A percentile compares a stretch with the other conserved stretches of the same genome.
Conservation (phyloP, 2,329 filamentous ascomycete species). For the Aureobasidium sp. region DNA sequence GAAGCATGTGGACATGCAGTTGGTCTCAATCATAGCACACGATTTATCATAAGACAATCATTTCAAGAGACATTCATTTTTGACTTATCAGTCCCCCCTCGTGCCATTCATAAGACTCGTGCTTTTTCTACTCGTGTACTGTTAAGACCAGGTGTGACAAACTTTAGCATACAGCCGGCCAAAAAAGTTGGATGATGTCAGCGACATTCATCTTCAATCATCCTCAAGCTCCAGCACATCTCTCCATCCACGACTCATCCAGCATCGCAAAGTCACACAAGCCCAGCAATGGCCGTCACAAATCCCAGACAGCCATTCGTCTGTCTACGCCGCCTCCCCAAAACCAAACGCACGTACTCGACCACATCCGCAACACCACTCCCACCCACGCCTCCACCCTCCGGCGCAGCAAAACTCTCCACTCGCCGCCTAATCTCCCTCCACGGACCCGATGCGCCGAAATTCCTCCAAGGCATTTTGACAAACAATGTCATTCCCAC, state of each 20-base stretch:
- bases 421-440: slow-evolving; percentile 73
- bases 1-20: background rate
- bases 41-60: background rate
- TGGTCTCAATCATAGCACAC: background rate
- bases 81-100: no score
- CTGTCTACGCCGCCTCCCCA: slow-evolving; percentile 10
- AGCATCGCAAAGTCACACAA: background rate
- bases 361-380: background rate
- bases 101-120: no score
- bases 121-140: no score
- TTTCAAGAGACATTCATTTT: background rate
- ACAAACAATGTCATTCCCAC: slow-evolving; percentile 55
- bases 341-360: background rate
- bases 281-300: background rate
- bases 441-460: slow-evolving; percentile 69
- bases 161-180: no score
- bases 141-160: no score
- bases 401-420: slow-evolving; percentile 48
- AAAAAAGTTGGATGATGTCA: slow-evolving; percentile 9
- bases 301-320: background rate
- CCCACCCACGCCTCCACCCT: slow-evolving; percentile 41
- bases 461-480: slow-evolving; percentile 81
- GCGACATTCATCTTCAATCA: background rate
- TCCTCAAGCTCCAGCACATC: background rate
- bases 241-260: background rate